Evolutionary conservation across 108 stramenopile genomes (phyloP), one percentile per base, ranked within the genome.

Genomic region (Conticribra guillardii): DNA sequence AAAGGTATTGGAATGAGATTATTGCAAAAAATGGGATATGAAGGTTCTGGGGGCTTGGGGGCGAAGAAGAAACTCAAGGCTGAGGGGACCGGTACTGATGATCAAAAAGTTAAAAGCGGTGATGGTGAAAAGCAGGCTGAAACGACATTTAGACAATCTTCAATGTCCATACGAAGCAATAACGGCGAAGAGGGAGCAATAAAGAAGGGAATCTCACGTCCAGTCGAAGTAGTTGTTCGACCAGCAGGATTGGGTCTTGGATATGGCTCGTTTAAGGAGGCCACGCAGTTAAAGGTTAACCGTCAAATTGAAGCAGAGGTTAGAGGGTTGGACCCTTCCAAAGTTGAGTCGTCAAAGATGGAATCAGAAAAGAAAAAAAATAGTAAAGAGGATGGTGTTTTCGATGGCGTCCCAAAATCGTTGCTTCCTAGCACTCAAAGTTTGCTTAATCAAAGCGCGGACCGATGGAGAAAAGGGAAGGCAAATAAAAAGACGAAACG

Each of bases 1-100:
- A 97, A 97, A 62, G 96, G 96, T n/a, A 93, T 97, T 63, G 96
- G 96, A 4, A 85, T 84, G 82, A 97, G 95, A 73, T 71, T 97
- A 19, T 66, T 97, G 24, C 50, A 86, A 30, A 97, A 96, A 80
- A 93, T 97, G 90, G 96, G 96, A 45, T 97, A 94, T 77, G 74
- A 74, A 45, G 96, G 96, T 37, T 65, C 54, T 3, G 94, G 94
- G 48, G 94, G 94, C 18, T 61, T 97, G 29, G 94, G 94, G 4
- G 89, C 92, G 4, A 89, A 90, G 61, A 59, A 74, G 28, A 76
- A 52, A 63, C 58, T 61, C 22, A 54, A 41, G 18, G 23, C 46
- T 22, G 70, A 46, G 0, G 23, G 51, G 4, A 50, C 30, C 21
- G 74, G 51, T 37, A 34, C 17, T 50, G 50, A 34, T 18, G 79